phyloP scores from a whole-genome alignment of 257 asterid genomes.

The Marsdenia floribunda region DNA sequence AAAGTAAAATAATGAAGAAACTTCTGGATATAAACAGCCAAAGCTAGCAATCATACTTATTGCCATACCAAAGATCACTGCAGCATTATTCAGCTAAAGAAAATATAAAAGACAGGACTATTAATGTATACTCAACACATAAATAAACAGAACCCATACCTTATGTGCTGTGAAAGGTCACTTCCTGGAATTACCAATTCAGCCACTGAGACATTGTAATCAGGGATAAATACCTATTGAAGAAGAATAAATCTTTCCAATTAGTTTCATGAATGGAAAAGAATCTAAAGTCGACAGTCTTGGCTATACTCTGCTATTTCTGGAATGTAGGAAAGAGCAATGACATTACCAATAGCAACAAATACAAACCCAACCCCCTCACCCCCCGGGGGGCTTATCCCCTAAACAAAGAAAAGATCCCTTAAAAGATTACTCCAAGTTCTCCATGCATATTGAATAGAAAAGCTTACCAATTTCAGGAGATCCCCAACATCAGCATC shows the following conservation, averaged over 20 bases:
- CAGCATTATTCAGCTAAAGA: not conserved
- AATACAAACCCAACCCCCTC: not conserved
- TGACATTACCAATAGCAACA: not conserved
- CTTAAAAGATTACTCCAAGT: not conserved
- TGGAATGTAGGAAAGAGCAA: not conserved
- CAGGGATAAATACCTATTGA: constrained; percentile 44
- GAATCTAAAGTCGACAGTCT: not conserved
- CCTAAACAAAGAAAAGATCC: not conserved
- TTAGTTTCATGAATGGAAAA: constrained; percentile 3
- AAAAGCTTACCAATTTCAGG: constrained; percentile 41
- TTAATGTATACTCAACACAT: constrained; percentile 1
- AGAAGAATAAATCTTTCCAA: constrained; percentile 10
- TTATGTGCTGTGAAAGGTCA: constrained; percentile 54
- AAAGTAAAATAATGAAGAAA: constrained; percentile 1
- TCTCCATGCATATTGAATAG: not conserved
- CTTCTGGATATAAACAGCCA: not conserved
- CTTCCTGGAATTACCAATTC: constrained; percentile 49
- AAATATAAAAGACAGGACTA: not conserved
- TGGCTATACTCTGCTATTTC: not conserved
- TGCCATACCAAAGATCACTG: not conserved
- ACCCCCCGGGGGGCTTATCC: not conserved
- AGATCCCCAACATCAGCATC: constrained; percentile 45
- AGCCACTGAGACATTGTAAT: constrained; percentile 49
- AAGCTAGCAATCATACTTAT: not conserved
- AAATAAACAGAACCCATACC: constrained; percentile 19